Evolutionary conservation across 371 early-diverging fungal genomes (phyloP).

Genomic region (Encephalitozoon hellem): DNA sequence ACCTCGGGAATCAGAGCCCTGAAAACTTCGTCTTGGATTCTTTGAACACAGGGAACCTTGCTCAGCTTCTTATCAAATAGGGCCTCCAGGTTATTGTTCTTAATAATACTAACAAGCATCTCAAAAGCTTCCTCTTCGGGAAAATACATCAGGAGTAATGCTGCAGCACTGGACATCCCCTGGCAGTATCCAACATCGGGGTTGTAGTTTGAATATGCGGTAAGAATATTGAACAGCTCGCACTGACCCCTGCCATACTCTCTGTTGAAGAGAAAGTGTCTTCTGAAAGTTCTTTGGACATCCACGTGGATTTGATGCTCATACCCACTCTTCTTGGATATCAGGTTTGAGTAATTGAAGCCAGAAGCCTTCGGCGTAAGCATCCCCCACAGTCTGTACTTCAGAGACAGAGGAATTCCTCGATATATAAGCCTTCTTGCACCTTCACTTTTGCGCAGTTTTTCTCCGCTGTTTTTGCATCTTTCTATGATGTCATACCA

Average conservation of each 20-base stretch:
- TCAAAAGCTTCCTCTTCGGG: constrained; percentile 56
- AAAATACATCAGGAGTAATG: constrained; percentile 59
- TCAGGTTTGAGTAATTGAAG: constrained; percentile 14
- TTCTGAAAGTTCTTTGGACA: constrained; percentile 51
- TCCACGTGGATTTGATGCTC: constrained; percentile 55
- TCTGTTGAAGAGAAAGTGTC: constrained; percentile 39
- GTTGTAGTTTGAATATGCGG: constrained; percentile 57
- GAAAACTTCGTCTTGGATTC: constrained; percentile 52
- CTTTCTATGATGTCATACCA: constrained; percentile 20
- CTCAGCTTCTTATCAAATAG: constrained; percentile 59
- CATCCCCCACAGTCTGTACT: constrained; percentile 26
- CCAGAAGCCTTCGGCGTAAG: not conserved
- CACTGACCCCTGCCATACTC: constrained; percentile 53
- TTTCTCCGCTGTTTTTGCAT: not conserved
- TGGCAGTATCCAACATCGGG: constrained; percentile 62
- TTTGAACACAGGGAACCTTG: constrained; percentile 45
- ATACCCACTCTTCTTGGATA: constrained; percentile 7
- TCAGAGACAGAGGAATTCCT: constrained; percentile 39
- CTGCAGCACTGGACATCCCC: constrained; percentile 60
- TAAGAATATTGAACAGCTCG: constrained; percentile 57
- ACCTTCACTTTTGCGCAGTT: not conserved
- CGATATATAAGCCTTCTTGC: constrained; percentile 10
- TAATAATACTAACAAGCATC: constrained; percentile 47
- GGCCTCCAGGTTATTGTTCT: constrained; percentile 50
- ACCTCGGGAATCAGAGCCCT: constrained; percentile 51